Evolutionary conservation across 805 yeast species (phyloP).

Genomic region (Lipomyces yamanashiensis): DNA sequence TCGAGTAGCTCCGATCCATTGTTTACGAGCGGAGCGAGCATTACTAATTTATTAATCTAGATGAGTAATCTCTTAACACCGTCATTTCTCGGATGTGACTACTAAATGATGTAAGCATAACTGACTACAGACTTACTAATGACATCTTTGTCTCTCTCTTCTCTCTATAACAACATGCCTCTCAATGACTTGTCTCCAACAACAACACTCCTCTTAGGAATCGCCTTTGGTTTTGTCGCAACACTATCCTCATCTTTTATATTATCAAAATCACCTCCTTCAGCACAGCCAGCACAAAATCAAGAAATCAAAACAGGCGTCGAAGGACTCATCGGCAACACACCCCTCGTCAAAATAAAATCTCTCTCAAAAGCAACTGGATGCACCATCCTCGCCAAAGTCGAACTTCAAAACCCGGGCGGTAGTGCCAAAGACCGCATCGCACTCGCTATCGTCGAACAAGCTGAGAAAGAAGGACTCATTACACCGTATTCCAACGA

Average conservation of each 20-base stretch:
- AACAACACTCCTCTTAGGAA: slow-evolving; percentile 6
- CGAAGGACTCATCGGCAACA: slow-evolving; percentile 83
- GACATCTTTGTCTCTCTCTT: neutral
- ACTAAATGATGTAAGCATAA: too few species aligned
- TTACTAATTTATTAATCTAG: too few species aligned
- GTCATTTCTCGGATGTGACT: too few species aligned
- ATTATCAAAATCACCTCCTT: neutral
- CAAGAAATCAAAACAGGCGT: slow-evolving; percentile 53
- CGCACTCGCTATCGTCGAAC: slow-evolving; percentile 78
- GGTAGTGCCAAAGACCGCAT: slow-evolving; percentile 96
- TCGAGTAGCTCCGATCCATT: too few species aligned
- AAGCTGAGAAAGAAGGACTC: slow-evolving; percentile 64
- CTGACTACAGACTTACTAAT: too few species aligned
- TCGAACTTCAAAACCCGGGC: slow-evolving; percentile 87
- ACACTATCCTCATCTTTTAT: neutral
- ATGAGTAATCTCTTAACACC: too few species aligned
- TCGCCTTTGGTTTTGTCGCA: slow-evolving; percentile 10
- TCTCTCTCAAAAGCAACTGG: slow-evolving; percentile 76
- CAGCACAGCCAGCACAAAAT: neutral
- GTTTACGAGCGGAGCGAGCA: too few species aligned
- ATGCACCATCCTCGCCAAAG: slow-evolving; percentile 81
- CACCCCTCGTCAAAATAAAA: slow-evolving; percentile 77
- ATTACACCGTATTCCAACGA: slow-evolving; percentile 68
- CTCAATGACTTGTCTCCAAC: neutral
- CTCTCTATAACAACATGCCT: neutral